These are phyloP conservation scores for Ceriops tagal DNA, from an alignment of 345 rosid genomes.

Conservation along the genomic window DNA sequence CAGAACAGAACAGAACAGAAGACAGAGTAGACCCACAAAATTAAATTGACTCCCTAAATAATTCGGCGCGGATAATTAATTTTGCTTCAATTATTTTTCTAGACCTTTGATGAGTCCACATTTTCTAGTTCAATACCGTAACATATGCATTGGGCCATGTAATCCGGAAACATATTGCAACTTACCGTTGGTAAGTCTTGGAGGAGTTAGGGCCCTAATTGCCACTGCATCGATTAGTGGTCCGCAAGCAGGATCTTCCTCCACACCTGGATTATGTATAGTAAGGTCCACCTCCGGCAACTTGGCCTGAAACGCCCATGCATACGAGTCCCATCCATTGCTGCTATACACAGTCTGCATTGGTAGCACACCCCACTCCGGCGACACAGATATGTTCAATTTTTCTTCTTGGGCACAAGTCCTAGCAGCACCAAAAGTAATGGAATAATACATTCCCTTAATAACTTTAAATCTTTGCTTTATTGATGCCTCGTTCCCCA, in stretches of 20 bases:
- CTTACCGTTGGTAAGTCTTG: slow-evolving; percentile 31
- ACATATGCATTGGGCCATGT: too few relatives aligned
- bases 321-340: slow-evolving; percentile 39
- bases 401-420: slow-evolving; percentile 35
- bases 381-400: slow-evolving; percentile 23
- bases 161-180: not conserved
- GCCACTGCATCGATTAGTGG: slow-evolving; percentile 35
- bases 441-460: slow-evolving; percentile 29
- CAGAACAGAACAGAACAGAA: too few relatives aligned
- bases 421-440: slow-evolving; percentile 33
- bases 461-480: slow-evolving; percentile 17
- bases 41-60: too few relatives aligned
- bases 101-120: too few relatives aligned
- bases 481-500: slow-evolving; percentile 33
- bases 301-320: slow-evolving; percentile 32
- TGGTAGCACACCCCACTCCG: slow-evolving; percentile 35
- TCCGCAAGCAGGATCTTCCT: slow-evolving; percentile 43
- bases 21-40: too few relatives aligned
- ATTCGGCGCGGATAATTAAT: too few relatives aligned
- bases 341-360: slow-evolving; percentile 39
- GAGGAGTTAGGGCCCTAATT: slow-evolving; percentile 25
- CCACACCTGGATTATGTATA: slow-evolving; percentile 38
- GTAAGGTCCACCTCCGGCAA: slow-evolving; percentile 10
- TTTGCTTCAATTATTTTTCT: too few relatives aligned
- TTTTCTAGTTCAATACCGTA: too few relatives aligned